These are phyloP conservation scores for Chlamydomonas reinhardtii DNA, from an alignment of 163 green algal genomes.

Conservation along the genomic window DNA sequence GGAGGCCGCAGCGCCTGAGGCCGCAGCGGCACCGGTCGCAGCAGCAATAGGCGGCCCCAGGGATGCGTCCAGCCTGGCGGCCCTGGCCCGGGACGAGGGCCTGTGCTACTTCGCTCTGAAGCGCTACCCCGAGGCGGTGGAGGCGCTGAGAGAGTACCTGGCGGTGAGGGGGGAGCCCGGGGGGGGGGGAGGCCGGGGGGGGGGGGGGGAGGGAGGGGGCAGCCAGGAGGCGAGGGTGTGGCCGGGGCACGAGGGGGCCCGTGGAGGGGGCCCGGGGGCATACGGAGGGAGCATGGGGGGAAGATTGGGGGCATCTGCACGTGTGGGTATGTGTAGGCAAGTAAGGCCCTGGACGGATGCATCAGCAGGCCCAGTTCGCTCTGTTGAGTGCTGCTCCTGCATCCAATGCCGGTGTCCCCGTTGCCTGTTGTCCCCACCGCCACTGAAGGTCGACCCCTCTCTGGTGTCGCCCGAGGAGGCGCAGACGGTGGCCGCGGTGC, in stretches of 20 bases:
- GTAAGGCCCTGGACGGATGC: too few relatives aligned
- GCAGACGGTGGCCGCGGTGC: background rate
- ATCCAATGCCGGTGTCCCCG: background rate
- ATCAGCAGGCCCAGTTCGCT: background rate
- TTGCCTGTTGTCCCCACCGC: background rate
- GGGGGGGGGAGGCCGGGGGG: too few relatives aligned
- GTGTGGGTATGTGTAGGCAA: too few relatives aligned
- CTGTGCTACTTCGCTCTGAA: constrained; percentile 31
- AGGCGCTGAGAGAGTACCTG: constrained; percentile 32
- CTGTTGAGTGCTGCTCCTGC: background rate
- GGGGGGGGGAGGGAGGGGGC: too few relatives aligned
- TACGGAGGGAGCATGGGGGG: too few relatives aligned
- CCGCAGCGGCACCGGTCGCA: background rate
- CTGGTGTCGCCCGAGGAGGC: constrained; percentile 10
- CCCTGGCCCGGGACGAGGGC: constrained; percentile 30
- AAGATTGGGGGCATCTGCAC: too few relatives aligned
- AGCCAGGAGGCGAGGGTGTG: background rate
- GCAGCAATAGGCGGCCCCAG: too few relatives aligned
- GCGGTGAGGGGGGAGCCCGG: background rate
- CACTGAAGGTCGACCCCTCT: background rate
- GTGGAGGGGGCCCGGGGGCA: too few relatives aligned
- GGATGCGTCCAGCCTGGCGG: background rate
- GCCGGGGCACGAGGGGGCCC: too few relatives aligned
- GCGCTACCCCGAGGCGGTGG: constrained; percentile 27
- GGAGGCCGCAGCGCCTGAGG: background rate